Percentiles rank a stretch among this genome's conserved stretches.
phyloP scores from a whole-genome alignment of 2,329 filamentous ascomycete species.

The Microdochium trichocladiopsis region DNA sequence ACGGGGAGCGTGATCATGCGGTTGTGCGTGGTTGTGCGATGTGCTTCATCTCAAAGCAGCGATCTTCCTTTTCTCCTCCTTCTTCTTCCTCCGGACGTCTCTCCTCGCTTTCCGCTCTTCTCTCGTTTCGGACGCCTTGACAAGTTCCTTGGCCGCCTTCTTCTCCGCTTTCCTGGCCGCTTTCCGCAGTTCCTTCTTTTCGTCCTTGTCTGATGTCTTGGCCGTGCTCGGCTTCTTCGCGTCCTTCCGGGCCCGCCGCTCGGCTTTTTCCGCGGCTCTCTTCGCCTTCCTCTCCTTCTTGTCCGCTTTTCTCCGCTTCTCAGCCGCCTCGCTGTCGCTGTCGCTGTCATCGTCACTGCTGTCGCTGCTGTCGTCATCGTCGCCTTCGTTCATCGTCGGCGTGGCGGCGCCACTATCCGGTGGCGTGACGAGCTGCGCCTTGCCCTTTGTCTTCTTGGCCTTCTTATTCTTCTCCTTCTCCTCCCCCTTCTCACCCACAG shows the following conservation, averaged over 20 bases:
- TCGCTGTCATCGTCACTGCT: conserved; percentile 3
- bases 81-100: conserved; percentile 33
- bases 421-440: conserved; percentile 1
- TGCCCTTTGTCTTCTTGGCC: conserved; percentile 26
- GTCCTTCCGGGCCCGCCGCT: conserved; percentile 13
- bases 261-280: conserved; percentile 13
- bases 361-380: conserved; percentile 8
- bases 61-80: conserved; percentile 19
- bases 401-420: conserved; percentile 5
- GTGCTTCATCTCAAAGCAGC: conserved; percentile 12
- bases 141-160: conserved; percentile 35
- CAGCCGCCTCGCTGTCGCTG: conserved; percentile 11
- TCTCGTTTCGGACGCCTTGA: conserved; percentile 34
- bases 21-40: too few relatives aligned
- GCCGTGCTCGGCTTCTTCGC: conserved; percentile 16
- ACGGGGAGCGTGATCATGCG: too few relatives aligned
- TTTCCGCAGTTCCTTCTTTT: conserved; percentile 12
- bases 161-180: conserved; percentile 17
- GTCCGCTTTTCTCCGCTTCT: conserved; percentile 19
- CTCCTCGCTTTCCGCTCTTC: conserved; percentile 33
- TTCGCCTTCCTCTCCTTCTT: conserved; percentile 24
- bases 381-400: conserved; percentile 7
- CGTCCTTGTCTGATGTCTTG: conserved; percentile 9
- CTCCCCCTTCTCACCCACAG: too few relatives aligned
- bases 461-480: conserved; percentile 14